These are phyloP conservation scores for Pezicula rhizophila DNA, from an alignment of 2,329 filamentous ascomycete genomes.

Conservation along the genomic window DNA sequence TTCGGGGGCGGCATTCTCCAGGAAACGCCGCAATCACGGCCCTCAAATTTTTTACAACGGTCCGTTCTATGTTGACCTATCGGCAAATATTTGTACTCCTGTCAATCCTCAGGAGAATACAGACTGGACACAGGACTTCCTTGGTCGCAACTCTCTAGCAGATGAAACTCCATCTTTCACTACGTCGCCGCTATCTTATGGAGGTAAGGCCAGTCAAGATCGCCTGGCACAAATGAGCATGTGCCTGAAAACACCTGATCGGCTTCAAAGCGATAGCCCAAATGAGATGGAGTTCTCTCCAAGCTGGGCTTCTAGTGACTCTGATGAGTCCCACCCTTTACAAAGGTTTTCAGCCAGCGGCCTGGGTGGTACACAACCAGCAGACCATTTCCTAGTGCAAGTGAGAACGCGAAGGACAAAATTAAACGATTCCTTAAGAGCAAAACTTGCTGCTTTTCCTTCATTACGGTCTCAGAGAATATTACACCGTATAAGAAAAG, in stretches of 20 bases:
- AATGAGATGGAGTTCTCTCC: slow-evolving; percentile 27
- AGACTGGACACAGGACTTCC: slow-evolving; percentile 9
- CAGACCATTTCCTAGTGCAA: slow-evolving; percentile 57
- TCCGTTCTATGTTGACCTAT: slow-evolving; percentile 76
- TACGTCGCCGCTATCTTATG: slow-evolving; percentile 43
- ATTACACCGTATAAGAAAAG: slow-evolving; percentile 13
- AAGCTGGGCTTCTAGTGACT: slow-evolving; percentile 24
- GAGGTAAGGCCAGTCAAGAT: slow-evolving; percentile 25
- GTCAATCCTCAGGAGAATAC: slow-evolving; percentile 44
- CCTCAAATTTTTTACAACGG: slow-evolving; percentile 81
- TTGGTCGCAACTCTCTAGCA: slow-evolving; percentile 10
- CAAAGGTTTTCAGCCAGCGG: slow-evolving; percentile 49
- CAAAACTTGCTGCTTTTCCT: slow-evolving; percentile 12
- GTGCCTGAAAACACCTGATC: slow-evolving; percentile 18
- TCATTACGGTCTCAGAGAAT: slow-evolving; percentile 7
- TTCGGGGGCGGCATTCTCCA: not conserved
- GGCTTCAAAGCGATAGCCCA: slow-evolving; percentile 11
- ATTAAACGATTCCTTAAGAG: not conserved
- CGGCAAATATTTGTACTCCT: slow-evolving; percentile 52
- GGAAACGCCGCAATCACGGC: slow-evolving; percentile 57
- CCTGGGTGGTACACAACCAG: slow-evolving; percentile 51
- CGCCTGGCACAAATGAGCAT: slow-evolving; percentile 8
- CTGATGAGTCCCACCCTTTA: slow-evolving; percentile 7
- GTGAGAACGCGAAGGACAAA: slow-evolving; percentile 32
- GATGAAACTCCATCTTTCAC: slow-evolving; percentile 20